phyloP scores from a whole-genome alignment of 225 moss, liverwort and hornwort species.

The Bryum argenteum region DNA sequence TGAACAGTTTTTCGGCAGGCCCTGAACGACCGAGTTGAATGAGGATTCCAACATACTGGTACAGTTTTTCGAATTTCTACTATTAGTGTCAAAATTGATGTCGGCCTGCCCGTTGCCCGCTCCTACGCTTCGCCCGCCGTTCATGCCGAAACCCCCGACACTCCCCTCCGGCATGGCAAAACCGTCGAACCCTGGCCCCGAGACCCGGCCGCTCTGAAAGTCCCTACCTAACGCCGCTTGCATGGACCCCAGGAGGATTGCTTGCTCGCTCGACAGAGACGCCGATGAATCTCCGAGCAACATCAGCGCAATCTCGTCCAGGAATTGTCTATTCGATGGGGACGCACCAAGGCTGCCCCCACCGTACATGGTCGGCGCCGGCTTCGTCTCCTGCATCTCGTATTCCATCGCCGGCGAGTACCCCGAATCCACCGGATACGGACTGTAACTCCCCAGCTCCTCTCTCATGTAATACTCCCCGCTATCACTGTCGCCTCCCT shows the following conservation, averaged over 20 bases:
- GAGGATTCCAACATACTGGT: conserved; percentile 63
- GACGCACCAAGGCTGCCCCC: conserved; percentile 26
- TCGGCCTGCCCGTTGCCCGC: conserved; percentile 41
- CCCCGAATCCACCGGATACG: conserved; percentile 43
- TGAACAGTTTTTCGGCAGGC: conserved; percentile 68
- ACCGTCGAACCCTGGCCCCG: conserved; percentile 39
- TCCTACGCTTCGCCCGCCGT: conserved; percentile 29
- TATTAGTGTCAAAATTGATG: conserved; percentile 53
- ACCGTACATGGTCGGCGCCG: conserved; percentile 33
- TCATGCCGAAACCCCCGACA: conserved; percentile 32
- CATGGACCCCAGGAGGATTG: conserved; percentile 69
- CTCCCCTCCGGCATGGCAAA: conserved; percentile 29
- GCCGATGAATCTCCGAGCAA: conserved; percentile 71
- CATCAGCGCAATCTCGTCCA: conserved; percentile 79
- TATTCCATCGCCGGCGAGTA: conserved; percentile 34
- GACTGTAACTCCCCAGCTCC: conserved; percentile 43
- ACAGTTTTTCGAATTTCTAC: conserved; percentile 53
- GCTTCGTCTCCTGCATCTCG: conserved; percentile 58
- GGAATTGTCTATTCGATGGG: conserved; percentile 54
- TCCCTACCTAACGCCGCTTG: conserved; percentile 66
- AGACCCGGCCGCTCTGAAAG: conserved; percentile 30
- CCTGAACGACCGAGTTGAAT: conserved; percentile 60
- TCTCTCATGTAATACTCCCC: conserved; percentile 51
- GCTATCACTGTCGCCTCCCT: conserved; percentile 57
- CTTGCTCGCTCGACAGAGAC: conserved; percentile 59